These are phyloP conservation scores for Vigna radiata DNA, from an alignment of 306 rosid genomes.

Conservation along the genomic window DNA sequence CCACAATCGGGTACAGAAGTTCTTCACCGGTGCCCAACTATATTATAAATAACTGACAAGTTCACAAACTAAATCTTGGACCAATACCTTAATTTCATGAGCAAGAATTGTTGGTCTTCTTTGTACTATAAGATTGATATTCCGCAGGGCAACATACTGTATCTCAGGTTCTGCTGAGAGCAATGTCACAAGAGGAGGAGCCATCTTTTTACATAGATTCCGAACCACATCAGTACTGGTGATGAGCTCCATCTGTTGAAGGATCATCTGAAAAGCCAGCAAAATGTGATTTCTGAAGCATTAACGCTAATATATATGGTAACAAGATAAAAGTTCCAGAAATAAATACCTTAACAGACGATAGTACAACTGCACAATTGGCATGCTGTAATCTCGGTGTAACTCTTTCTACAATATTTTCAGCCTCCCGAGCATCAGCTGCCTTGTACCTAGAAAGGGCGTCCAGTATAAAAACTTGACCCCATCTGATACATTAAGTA, in stretches of 20 bases:
- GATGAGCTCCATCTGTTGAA: constrained; percentile 99
- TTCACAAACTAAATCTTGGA: constrained; percentile 34
- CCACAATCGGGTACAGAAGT: constrained; percentile 19
- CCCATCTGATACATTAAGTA: constrained; percentile 70
- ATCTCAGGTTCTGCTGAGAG: constrained; percentile 99
- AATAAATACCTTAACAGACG: constrained; percentile 89
- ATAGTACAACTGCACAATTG: constrained; percentile 97
- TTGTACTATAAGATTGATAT: constrained; percentile 98
- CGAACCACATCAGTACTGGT: constrained; percentile 95
- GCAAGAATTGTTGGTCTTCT: constrained; percentile 98
- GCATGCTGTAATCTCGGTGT: constrained; percentile 99
- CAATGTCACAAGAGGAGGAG: constrained; percentile 99
- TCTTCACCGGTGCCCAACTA: constrained; percentile 5
- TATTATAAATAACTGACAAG: constrained; percentile 33
- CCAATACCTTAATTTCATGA: constrained; percentile 96
- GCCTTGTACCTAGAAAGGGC: constrained; percentile 98
- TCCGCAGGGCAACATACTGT: constrained; percentile 97
- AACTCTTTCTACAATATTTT: constrained; percentile 97
- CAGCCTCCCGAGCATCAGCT: constrained; percentile 97
- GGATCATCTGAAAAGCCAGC: constrained; percentile 79
- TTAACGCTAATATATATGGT: constrained; percentile 14
- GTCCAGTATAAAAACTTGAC: constrained; percentile 97
- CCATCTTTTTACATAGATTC: constrained; percentile 99
- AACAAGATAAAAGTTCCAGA: constrained; percentile 32
- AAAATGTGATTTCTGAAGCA: constrained; percentile 40